A percentile compares a stretch with the other conserved stretches of the same genome.
Conservation (phyloP, 495 filamentous ascomycete species). For the Glonium stellatum region DNA sequence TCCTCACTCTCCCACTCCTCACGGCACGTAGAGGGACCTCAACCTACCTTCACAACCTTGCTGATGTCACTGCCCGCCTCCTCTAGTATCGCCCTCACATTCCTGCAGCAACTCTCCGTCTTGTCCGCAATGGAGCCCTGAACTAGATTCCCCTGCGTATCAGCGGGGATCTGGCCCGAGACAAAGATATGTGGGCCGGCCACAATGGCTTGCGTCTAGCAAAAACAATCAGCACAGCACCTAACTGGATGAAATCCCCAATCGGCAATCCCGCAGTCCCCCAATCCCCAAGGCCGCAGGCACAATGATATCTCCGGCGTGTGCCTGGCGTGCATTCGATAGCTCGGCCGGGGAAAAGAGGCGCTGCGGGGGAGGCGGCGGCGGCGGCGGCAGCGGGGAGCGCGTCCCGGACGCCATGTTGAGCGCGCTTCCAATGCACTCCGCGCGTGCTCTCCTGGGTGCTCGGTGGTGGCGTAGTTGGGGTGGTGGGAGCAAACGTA, state of each 20-base stretch:
- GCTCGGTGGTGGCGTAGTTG: too few species aligned
- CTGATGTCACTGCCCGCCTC: conserved; percentile 68
- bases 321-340: too few species aligned
- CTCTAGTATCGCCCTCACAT: conserved; percentile 68
- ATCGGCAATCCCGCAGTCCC: background rate
- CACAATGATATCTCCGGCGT: background rate
- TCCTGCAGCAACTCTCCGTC: conserved; percentile 67
- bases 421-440: too few species aligned
- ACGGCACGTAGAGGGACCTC: background rate
- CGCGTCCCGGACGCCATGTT: background rate
- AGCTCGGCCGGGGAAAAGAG: background rate
- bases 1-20: background rate
- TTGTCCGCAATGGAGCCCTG: conserved; percentile 69
- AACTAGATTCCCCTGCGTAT: conserved; percentile 64
- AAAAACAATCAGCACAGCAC: background rate
- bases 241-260: background rate
- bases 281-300: background rate
- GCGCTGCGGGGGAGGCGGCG: background rate
- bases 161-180: conserved; percentile 87
- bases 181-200: conserved; percentile 79
- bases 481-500: conserved; percentile 33
- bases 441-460: too few species aligned
- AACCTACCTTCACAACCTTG: conserved; percentile 68
- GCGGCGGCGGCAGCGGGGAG: background rate
- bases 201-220: conserved; percentile 83